A percentile compares a stretch with the other conserved stretches of the same genome.
Conservation (phyloP, 2,329 filamentous ascomycete genomes). For the Laburnicola sp. region DNA sequence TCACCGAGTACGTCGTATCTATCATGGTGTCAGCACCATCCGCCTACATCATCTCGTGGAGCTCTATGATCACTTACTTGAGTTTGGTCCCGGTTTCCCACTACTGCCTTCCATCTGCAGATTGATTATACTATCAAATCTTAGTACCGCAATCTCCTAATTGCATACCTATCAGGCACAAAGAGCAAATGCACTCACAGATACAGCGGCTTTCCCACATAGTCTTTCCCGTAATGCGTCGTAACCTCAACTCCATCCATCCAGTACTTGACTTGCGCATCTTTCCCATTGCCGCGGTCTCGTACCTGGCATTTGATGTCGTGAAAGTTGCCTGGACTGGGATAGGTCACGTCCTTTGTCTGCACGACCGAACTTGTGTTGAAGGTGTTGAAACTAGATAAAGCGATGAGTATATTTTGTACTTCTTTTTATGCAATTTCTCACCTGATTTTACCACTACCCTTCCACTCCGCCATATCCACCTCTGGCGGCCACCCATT, state of each 20-base stretch:
- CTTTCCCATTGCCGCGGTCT: conserved; percentile 54
- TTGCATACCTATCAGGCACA: neutral
- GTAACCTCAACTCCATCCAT: conserved; percentile 56
- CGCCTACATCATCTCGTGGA: neutral
- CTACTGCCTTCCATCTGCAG: conserved; percentile 41
- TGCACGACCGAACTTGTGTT: conserved; percentile 54
- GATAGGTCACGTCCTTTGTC: conserved; percentile 55
- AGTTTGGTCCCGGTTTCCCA: conserved; percentile 25
- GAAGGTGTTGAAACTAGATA: conserved; percentile 56
- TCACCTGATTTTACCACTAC: conserved; percentile 54
- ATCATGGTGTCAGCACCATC: conserved; percentile 6
- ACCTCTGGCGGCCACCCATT: conserved; percentile 62
- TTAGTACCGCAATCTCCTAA: neutral
- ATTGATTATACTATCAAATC: conserved; percentile 31
- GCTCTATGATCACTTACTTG: conserved; percentile 18
- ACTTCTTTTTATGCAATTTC: too few species aligned
- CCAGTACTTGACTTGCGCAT: conserved; percentile 59
- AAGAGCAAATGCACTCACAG: conserved; percentile 19
- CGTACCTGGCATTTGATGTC: conserved; percentile 55
- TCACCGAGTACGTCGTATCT: conserved; percentile 31
- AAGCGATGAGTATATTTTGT: too few species aligned
- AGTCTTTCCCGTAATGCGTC: conserved; percentile 56
- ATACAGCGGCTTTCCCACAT: conserved; percentile 47
- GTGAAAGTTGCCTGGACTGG: conserved; percentile 53
- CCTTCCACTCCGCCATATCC: conserved; percentile 65